Evolutionary conservation across 306 rosid genomes (phyloP), one percentile per base, ranked within the genome.

Genomic region (Inga laurina): DNA sequence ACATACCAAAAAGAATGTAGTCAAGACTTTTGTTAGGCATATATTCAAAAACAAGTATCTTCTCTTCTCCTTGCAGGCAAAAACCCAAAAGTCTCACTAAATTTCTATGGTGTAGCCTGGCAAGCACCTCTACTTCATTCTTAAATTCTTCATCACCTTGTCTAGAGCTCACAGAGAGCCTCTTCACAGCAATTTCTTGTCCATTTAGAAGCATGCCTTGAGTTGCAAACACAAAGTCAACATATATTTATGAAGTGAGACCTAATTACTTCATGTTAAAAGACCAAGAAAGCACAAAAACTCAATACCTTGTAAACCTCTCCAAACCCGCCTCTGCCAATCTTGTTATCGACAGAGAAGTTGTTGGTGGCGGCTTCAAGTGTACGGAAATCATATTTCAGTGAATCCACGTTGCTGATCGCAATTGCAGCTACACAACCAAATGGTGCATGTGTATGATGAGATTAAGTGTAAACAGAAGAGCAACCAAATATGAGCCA

Each of bases 261-360:
- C 49, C 18, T 10, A 10, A 48, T 68, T 68, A 44, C 18, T 69
- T 46, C 59, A 35, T 52, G 70, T 8, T 41, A 39, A 4, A 34
- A 27, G 2, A 72, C n/a, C 30, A 22, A 64, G 35, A 70, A 49
- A 35, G 39, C 39, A 18, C 18, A 16, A 34, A 14, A n/a, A 49
- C 41, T 69, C 18, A 27, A 1, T 79, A 91, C 94, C 89, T 87
- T 86, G 85, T 66, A 89, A 72, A 91, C 94, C 72, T 19, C 76
- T 30, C 92, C 92, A 75, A 88, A 87, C 56, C 89, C 91, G 61
- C 94, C 92, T 74, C 64, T 84, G 0, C 92, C 95, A 13, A 91
- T 10, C 81, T 85, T 85, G 27, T 86, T 85, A 13, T 65, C 88
- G 0, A 5, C 75, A 12, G 93, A 88, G 74, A 90, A 91, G 0